Base-by-base conservation (phyloP, 257 asterid genomes). In the Striga asiatica region DNA sequence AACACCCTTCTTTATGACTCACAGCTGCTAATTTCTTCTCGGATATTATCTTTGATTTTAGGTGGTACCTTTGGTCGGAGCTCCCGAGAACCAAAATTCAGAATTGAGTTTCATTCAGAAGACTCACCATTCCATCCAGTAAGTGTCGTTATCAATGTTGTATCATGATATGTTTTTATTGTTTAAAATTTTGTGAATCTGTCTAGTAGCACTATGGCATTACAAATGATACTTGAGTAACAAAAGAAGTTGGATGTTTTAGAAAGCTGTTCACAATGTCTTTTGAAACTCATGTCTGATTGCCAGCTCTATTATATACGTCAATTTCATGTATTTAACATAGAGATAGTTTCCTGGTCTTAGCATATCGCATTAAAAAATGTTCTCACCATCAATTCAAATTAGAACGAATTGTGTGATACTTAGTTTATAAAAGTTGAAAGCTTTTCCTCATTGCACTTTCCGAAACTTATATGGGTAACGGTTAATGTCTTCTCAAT, bases 21-120 rank as follows among this genome's bases (percentile, higher is more conserved):
- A 32, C 16, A 18, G 60, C 38, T 9, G 25, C 48, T 38, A 10
- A 11, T 19, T 52, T 24, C 45, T 55, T 46, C 41, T 46, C 10
- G 28, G 43, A 22, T 61, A 39, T 32, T 32, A 18, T 58, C 46
- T 12, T 65, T 62, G 52, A 32, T 46, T 63, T 54, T 68, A 84
- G 99, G 94, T 60, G 80, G 76, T 57, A 73, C 81, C 49, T 76
- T 81, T 64, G 80, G 85, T 65, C 86, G 84, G 69, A 79, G 83
- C 74, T 78, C 95, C 32, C 79, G 85, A 48, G 99, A 92, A 60
- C 99, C 97, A 1, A 92, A 88, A 66, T 92, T 84, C 76, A 75
- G 66, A 53, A 83, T 92, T 19, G 91, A 92, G 65, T 92, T 84
- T 62, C 95, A 88, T 76, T 50, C 81, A 37, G 91, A 81, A 74